A percentile compares a stretch with the other conserved stretches of the same genome.
phyloP scores from a whole-genome alignment of 768 basidiomycete species.

The Stropharia rugosoannulata region DNA sequence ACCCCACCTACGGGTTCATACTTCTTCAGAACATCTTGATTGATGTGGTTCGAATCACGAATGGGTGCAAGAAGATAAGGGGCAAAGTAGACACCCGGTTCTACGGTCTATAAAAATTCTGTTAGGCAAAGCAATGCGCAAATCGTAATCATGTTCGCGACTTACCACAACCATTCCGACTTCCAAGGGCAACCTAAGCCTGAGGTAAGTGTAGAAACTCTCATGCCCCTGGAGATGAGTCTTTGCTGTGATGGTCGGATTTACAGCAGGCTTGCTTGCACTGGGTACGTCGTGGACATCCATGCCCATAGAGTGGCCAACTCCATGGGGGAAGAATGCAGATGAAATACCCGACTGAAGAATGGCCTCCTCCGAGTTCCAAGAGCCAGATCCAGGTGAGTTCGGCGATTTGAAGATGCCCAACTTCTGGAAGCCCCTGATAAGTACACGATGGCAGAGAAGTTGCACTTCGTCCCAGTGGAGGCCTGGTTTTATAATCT shows the following conservation, averaged over 20 bases:
- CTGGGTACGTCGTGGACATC: conserved; percentile 93
- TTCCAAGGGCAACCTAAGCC: conserved; percentile 72
- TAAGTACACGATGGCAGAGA: conserved; percentile 78
- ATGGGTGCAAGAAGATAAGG: conserved; percentile 70
- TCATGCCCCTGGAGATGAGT: conserved; percentile 42
- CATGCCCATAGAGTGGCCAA: conserved; percentile 88
- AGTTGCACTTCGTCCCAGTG: conserved; percentile 92
- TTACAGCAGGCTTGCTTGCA: conserved; percentile 70
- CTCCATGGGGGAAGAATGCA: conserved; percentile 94
- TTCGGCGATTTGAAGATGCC: conserved; percentile 77
- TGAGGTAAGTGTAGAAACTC: conserved; percentile 76
- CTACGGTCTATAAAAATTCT: conserved; percentile 65
- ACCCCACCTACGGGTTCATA: conserved; percentile 90
- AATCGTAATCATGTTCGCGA: conserved; percentile 15
- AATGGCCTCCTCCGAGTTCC: conserved; percentile 67
- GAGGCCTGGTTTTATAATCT: conserved; percentile 67
- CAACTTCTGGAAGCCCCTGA: conserved; percentile 76
- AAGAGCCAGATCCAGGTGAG: conserved; percentile 46
- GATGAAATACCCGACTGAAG: conserved; percentile 73
- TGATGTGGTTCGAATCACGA: conserved; percentile 62
- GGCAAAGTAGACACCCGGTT: conserved; percentile 89
- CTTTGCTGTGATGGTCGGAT: conserved; percentile 43
- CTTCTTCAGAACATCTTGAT: conserved; percentile 62
- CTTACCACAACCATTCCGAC: conserved; percentile 85
- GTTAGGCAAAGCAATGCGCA: not conserved